Percentiles rank a stretch among this genome's conserved stretches.
These are phyloP conservation scores for Hymenoscyphus albidus DNA, from an alignment of 2,329 filamentous ascomycete species.

Conservation along the genomic window DNA sequence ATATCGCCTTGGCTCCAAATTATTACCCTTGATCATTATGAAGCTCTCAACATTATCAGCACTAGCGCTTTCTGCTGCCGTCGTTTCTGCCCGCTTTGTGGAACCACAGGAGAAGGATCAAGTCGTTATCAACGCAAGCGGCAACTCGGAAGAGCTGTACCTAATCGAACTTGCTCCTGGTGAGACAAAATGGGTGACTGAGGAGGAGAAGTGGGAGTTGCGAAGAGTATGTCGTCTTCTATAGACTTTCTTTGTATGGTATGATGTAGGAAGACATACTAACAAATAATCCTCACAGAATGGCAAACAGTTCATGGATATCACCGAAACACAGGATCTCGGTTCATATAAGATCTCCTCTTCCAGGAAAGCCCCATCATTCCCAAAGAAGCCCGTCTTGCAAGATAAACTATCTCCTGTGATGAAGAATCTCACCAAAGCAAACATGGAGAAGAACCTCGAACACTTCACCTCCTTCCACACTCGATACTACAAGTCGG, in stretches of 20 bases:
- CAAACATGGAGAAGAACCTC: slow-evolving; percentile 72
- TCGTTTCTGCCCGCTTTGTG: slow-evolving; percentile 53
- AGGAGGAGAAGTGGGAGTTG: slow-evolving; percentile 92
- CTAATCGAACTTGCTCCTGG: slow-evolving; percentile 83
- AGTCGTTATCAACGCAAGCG: slow-evolving; percentile 42
- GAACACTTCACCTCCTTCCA: slow-evolving; percentile 76
- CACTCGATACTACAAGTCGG: slow-evolving; percentile 77
- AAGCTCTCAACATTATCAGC: slow-evolving; percentile 48
- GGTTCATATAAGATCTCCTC: slow-evolving; percentile 44
- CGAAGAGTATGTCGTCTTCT: slow-evolving; percentile 59
- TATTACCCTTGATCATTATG: slow-evolving; percentile 38
- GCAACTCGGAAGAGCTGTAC: slow-evolving; percentile 50
- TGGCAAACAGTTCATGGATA: slow-evolving; percentile 89
- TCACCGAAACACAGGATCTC: slow-evolving; percentile 70
- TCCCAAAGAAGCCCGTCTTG: slow-evolving; percentile 62
- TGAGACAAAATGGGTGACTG: slow-evolving; percentile 80
- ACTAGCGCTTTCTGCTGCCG: slow-evolving; percentile 51
- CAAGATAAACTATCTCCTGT: slow-evolving; percentile 65
- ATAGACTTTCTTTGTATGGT: neutral
- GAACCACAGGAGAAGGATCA: slow-evolving; percentile 49
- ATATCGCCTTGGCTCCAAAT: neutral
- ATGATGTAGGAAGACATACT: neutral
- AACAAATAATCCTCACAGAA: slow-evolving; percentile 49
- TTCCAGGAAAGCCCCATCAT: slow-evolving; percentile 48
- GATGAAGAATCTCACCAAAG: slow-evolving; percentile 65